A percentile compares a stretch with the other conserved stretches of the same genome.
Conservation (phyloP, 75 land plant genomes). For the Picea glauca region DNA sequence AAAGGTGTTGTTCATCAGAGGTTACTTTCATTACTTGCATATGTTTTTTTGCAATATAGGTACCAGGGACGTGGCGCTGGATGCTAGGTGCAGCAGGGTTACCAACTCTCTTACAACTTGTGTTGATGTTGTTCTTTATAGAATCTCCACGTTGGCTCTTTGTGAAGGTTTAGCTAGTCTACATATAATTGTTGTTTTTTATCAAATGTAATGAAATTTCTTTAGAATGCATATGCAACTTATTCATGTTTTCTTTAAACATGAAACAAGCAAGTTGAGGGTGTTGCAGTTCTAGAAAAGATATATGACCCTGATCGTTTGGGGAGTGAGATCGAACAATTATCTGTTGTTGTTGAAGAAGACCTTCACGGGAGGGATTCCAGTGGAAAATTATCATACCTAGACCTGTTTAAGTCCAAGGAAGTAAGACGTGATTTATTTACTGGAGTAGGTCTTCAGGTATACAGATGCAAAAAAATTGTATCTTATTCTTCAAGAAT, state of each 20-base stretch:
- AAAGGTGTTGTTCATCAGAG: not conserved
- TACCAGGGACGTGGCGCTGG: conserved; percentile 67
- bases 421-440: conserved; percentile 78
- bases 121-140: conserved; percentile 56
- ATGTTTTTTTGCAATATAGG: conserved; percentile 29
- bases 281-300: conserved; percentile 55
- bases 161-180: conserved; percentile 41
- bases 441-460: conserved; percentile 97
- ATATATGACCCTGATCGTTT: conserved; percentile 63
- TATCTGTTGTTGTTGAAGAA: conserved; percentile 43
- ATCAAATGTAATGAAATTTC: not conserved
- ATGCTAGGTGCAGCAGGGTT: conserved; percentile 84
- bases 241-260: not conserved
- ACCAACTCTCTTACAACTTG: conserved; percentile 63
- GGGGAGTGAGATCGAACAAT: conserved; percentile 61
- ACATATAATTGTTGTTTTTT: not conserved
- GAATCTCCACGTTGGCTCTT: conserved; percentile 89
- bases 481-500: not conserved
- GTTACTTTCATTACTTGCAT: too few relatives aligned
- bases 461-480: conserved; percentile 4
- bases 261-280: conserved; percentile 61
- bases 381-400: conserved; percentile 22
- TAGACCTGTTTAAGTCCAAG: conserved; percentile 58
- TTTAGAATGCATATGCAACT: not conserved
- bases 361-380: conserved; percentile 22